These are phyloP conservation scores for Rubus parviflorus DNA, from an alignment of 306 rosid genomes.

Conservation along the genomic window DNA sequence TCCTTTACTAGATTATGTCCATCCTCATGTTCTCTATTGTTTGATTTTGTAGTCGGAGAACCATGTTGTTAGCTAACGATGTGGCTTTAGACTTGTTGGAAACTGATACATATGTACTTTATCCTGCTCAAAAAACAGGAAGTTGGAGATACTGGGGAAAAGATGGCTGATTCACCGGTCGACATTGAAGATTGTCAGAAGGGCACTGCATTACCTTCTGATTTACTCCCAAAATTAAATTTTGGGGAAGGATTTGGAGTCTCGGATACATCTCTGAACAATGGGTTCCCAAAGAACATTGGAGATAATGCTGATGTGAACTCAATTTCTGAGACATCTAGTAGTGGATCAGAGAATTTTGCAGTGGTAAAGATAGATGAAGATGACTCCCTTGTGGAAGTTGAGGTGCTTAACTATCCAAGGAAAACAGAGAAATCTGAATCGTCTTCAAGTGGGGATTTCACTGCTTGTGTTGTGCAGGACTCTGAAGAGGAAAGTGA, in stretches of 20 bases:
- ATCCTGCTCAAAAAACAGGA: slow-evolving; percentile 46
- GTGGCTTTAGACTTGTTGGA: neutral
- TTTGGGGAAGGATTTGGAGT: slow-evolving; percentile 28
- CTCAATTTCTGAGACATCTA: slow-evolving; percentile 21
- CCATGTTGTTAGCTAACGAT: neutral
- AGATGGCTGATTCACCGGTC: slow-evolving; percentile 34
- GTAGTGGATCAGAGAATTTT: slow-evolving; percentile 21
- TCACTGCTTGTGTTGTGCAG: slow-evolving; percentile 41
- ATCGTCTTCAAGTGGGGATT: slow-evolving; percentile 33
- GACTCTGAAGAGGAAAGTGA: slow-evolving; percentile 53
- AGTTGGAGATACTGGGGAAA: slow-evolving; percentile 43
- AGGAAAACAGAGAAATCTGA: slow-evolving; percentile 25
- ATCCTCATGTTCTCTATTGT: neutral
- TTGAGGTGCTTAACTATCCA: slow-evolving; percentile 24
- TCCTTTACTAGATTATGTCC: neutral
- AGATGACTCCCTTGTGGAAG: slow-evolving; percentile 27
- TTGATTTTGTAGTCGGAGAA: neutral
- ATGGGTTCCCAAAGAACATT: slow-evolving; percentile 27
- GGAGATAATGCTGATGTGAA: slow-evolving; percentile 15
- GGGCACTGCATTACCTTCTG: slow-evolving; percentile 29
- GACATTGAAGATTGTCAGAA: slow-evolving; percentile 28
- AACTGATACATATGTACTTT: slow-evolving; percentile 5
- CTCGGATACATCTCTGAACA: slow-evolving; percentile 30
- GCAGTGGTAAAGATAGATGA: slow-evolving; percentile 25
- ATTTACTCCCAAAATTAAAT: slow-evolving; percentile 35